Evolutionary conservation across 495 filamentous ascomycete species (phyloP).

Genomic region (Trichoderma asperelloides): DNA sequence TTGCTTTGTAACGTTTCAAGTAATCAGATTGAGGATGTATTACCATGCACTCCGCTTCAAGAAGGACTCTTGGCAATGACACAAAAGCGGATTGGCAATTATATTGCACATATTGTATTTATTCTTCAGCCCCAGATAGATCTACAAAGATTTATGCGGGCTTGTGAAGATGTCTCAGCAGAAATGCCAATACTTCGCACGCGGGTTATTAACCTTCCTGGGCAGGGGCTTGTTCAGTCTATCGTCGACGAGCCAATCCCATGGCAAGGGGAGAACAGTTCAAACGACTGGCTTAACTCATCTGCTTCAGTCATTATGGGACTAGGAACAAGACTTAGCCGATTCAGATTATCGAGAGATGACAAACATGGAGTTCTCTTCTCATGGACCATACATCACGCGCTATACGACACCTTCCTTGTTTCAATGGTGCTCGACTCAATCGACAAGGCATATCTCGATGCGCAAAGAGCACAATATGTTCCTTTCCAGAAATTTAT

Average conservation of each 20-base stretch:
- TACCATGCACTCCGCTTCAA: background rate
- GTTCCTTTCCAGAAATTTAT: background rate
- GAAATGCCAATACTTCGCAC: background rate
- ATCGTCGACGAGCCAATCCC: background rate
- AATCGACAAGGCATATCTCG: background rate
- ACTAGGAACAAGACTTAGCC: too few relatives aligned
- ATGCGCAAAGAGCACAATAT: too few relatives aligned
- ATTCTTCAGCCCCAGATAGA: background rate
- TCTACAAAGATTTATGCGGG: background rate
- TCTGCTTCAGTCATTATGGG: background rate
- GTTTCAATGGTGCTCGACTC: background rate
- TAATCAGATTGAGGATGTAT: background rate
- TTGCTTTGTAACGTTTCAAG: constrained; percentile 27
- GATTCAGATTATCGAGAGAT: background rate
- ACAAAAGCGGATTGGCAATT: background rate
- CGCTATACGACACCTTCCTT: background rate
- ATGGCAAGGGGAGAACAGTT: background rate
- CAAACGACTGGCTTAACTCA: background rate
- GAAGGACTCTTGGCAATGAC: background rate
- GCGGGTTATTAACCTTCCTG: background rate
- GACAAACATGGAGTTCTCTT: background rate
- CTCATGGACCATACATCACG: background rate
- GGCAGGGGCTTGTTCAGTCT: background rate
- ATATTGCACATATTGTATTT: background rate
- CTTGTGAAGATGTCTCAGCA: background rate